Evolutionary conservation across 1,139 yeast genomes (phyloP).

Genomic region (Taphrina populina): DNA sequence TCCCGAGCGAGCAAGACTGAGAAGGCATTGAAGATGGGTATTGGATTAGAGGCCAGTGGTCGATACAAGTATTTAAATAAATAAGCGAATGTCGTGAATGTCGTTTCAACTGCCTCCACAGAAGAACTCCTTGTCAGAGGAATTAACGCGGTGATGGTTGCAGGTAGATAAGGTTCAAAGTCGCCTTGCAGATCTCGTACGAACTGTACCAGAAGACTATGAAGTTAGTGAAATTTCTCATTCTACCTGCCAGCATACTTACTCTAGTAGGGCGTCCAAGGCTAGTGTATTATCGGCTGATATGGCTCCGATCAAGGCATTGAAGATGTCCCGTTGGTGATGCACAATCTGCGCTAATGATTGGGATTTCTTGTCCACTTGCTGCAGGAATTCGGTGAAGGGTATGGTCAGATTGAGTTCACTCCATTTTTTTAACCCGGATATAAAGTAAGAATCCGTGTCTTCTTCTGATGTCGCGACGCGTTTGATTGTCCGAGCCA

Average conservation of each 20-base stretch:
- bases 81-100: constrained; percentile 81
- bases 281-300: constrained; percentile 63
- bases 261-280: constrained; percentile 76
- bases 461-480: constrained; percentile 53
- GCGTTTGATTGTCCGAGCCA: constrained; percentile 61
- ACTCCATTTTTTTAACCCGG: constrained; percentile 81
- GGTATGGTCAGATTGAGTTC: constrained; percentile 78
- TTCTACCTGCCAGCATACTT: constrained; percentile 32
- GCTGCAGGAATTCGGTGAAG: constrained; percentile 63
- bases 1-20: constrained; percentile 60
- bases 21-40: constrained; percentile 64
- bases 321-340: constrained; percentile 64
- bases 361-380: constrained; percentile 57
- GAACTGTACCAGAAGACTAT: constrained; percentile 49
- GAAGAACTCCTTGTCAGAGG: constrained; percentile 52
- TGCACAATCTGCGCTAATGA: constrained; percentile 79
- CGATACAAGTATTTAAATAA: constrained; percentile 81
- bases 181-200: constrained; percentile 93
- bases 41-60: constrained; percentile 59
- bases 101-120: constrained; percentile 70
- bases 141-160: constrained; percentile 55
- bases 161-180: constrained; percentile 66
- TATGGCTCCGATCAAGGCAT: constrained; percentile 54
- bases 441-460: constrained; percentile 63
- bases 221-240: neutral